Conservation (phyloP, 176 grass and related monocot genomes). For the Cocos nucifera region DNA sequence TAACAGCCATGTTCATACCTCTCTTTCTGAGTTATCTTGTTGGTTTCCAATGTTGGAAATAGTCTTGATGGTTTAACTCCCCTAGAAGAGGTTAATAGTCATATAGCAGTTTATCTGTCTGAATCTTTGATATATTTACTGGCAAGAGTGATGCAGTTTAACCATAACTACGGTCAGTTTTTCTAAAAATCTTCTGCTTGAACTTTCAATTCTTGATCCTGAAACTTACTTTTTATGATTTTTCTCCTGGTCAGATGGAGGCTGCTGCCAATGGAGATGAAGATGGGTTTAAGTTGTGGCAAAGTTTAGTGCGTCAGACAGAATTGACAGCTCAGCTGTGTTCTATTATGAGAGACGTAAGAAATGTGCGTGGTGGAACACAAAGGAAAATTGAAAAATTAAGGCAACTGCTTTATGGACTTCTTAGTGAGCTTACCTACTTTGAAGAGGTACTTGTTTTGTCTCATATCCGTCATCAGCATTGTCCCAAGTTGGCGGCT, state of each 20-base stretch:
- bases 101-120: no score
- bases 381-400: constrained; percentile 90
- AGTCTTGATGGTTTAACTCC: no score
- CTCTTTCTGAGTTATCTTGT: no score
- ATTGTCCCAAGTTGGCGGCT: not conserved
- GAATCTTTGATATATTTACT: no score
- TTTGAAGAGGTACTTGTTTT: constrained; percentile 70
- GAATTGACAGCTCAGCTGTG: constrained; percentile 85
- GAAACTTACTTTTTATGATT: no score
- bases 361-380: constrained; percentile 63
- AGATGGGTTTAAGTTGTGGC: constrained; percentile 88
- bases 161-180: no score
- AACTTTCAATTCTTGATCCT: no score
- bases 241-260: constrained; percentile 37
- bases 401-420: constrained; percentile 59
- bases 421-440: constrained; percentile 79
- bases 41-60: no score
- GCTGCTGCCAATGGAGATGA: constrained; percentile 61
- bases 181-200: no score
- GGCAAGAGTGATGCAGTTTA: no score
- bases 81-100: no score
- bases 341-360: constrained; percentile 80
- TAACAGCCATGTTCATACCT: no score
- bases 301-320: constrained; percentile 66
- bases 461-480: not conserved